Evolutionary conservation across 2,329 filamentous ascomycete genomes (phyloP), one percentile per base, ranked within the genome.

Genomic region (Ascocoryne sarcoides): DNA sequence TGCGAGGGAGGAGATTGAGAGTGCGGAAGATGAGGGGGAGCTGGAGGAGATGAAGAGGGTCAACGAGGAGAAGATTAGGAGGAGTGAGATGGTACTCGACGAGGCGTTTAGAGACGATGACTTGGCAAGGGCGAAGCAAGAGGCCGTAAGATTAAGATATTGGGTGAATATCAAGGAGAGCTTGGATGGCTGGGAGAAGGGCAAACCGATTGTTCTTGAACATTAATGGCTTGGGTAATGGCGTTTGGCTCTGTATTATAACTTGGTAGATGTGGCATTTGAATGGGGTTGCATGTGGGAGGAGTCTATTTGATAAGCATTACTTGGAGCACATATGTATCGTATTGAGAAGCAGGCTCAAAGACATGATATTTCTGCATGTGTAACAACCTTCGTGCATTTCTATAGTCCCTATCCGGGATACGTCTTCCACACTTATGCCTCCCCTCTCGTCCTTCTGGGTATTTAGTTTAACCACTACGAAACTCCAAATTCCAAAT

Each of bases 131-230:
- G 90, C 88, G 12, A 79, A 74, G 63, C 63, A 59, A 45, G 86
- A 93, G 71, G 79, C 81, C 33, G 78, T 95, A 2, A 70, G 75
- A 60, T 63, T 95, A 65, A 70, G 87, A 60, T 96, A 95, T 67
- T 95, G 90, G 90, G 73, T 83, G 41, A 95, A 89, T 63, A 81
- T 96, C 46, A 73, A 78, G 47, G 83, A 93, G 62, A 84, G 79
- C 34, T 66, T 95, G 56, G 69, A 82, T 58, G 76, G 80, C 47
- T 95, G 90, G 89, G 87, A 95, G 69, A 76, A 70, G 54, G 89
- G 87, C 4, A 82, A 77, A 65, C 66, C 65, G 5, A 59, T 72
- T 39, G 68, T 75, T 32, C 51, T 79, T 50, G 62, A 73, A 55
- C 75, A 79, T 54, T 71, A 51, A 45, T 20, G 4, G 5, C 17